Evolutionary conservation across 2,329 filamentous ascomycete genomes (phyloP), one percentile per base, ranked within the genome.

Genomic region (Zymoseptoria tritici): DNA sequence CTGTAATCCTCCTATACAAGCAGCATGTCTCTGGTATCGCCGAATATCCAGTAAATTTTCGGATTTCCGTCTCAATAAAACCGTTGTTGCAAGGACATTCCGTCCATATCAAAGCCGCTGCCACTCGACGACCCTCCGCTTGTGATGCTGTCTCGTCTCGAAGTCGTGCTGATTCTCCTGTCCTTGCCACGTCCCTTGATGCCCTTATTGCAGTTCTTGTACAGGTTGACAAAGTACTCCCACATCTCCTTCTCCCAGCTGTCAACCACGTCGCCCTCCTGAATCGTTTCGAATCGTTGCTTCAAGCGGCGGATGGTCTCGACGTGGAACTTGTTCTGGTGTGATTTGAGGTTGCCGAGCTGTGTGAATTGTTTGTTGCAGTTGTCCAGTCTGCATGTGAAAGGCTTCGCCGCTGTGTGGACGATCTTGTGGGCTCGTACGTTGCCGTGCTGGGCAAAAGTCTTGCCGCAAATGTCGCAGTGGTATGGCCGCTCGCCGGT

Each of bases 131-230:
- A 46, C 13, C 36, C 36, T 46, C 36, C 36, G 42, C 63, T 65
- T 31, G 42, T 53, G 11, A 65, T 62, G 49, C 67, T 69, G 55
- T 67, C 65, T 57, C 66, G 61, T 46, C 65, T 55, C 4, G 56
- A 52, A 22, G 58, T 60, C 9, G 73, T 70, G 51, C 74, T 75
- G 65, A 91, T 87, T 60, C 85, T 85, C 59, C 90, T 82, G 67
- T 92, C 89, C 72, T 93, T 94, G 51, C 94, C 94, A 52, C 94
- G 86, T 9, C 94, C 94, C 76, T 97, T 97, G 79, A 97, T 97
- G 1, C 94, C 94, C 75, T 96, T 96, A 82, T 97, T 97, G 77
- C 89, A 92, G 77, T 97, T 95, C 79, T 96, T 96, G 81, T 96
- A 97, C n/a, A 96, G 80, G 0, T 82, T 82, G 3, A 86, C 83